phyloP scores from a whole-genome alignment of 148 eudicot genomes.

The Camellia lanceoleosa region DNA sequence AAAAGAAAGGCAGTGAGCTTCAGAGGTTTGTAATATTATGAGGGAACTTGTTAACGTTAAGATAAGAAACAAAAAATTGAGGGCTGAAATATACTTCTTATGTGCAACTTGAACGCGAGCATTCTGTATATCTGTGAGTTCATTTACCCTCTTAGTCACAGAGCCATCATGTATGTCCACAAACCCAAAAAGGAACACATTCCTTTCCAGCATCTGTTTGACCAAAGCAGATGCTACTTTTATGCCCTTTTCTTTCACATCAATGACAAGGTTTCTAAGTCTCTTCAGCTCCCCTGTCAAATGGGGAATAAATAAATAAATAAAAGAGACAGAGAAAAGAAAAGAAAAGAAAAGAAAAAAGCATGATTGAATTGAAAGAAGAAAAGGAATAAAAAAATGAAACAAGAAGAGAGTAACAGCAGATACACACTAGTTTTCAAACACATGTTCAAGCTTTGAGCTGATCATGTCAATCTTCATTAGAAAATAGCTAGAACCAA shows the following conservation, averaged over 20 bases:
- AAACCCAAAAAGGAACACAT: constrained; percentile 65
- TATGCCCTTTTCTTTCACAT: constrained; percentile 50
- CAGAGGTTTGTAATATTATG: neutral
- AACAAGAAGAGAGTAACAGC: neutral
- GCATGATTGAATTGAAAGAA: neutral
- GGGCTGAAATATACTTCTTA: constrained; percentile 48
- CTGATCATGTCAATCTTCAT: neutral
- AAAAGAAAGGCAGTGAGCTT: constrained; percentile 1
- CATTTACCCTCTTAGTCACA: constrained; percentile 56
- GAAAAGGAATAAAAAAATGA: neutral
- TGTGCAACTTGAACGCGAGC: constrained; percentile 56
- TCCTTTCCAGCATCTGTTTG: constrained; percentile 64
- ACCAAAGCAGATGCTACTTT: constrained; percentile 49
- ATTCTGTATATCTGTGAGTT: constrained; percentile 56
- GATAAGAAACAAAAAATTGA: neutral
- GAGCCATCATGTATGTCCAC: constrained; percentile 60
- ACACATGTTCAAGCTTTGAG: neutral
- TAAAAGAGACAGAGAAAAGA: neutral
- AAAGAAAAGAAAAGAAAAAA: neutral
- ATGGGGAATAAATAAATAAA: neutral
- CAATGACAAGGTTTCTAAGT: constrained; percentile 51
- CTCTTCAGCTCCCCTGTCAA: constrained; percentile 40
- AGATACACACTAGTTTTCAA: neutral
- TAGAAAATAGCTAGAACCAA: neutral
- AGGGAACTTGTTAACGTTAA: too few species aligned